Conservation (phyloP, 1,284 basidiomycete genomes). For the Ceratobasidium sp. region DNA sequence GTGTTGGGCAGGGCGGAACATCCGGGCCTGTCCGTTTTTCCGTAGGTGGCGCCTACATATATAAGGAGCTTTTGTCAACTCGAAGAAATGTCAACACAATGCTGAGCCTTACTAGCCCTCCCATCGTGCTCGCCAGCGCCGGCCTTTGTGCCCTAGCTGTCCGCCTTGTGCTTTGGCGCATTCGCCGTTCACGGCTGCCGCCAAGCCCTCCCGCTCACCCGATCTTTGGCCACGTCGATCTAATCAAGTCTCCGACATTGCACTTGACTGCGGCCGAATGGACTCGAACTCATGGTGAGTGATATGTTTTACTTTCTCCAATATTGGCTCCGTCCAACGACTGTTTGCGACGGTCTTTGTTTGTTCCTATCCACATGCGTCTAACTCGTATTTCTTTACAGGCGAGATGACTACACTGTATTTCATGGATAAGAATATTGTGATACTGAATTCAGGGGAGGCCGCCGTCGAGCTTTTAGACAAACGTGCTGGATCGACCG, state of each 20-base stretch:
- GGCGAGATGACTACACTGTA: slow-evolving; percentile 77
- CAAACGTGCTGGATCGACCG: slow-evolving; percentile 76
- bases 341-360: slow-evolving; percentile 20
- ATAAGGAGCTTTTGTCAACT: slow-evolving; percentile 4
- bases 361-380: slow-evolving; percentile 37
- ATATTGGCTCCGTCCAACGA: background rate
- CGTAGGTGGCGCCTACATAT: slow-evolving; percentile 28
- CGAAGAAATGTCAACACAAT: background rate
- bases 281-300: slow-evolving; percentile 12
- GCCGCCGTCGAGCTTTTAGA: slow-evolving; percentile 74
- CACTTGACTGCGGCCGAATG: slow-evolving; percentile 35
- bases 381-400: slow-evolving; percentile 53
- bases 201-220: slow-evolving; percentile 31
- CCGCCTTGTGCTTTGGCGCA: slow-evolving; percentile 28
- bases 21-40: slow-evolving; percentile 35
- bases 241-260: slow-evolving; percentile 36
- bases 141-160: slow-evolving; percentile 29
- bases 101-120: slow-evolving; percentile 24
- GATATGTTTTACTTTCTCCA: background rate
- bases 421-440: slow-evolving; percentile 72
- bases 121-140: slow-evolving; percentile 21
- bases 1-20: background rate
- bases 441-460: slow-evolving; percentile 74
- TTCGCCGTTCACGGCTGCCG: slow-evolving; percentile 22
- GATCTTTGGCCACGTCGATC: slow-evolving; percentile 19